Conservation (phyloP, 352 stramenopile species). For the Globisporangium spiculum region DNA sequence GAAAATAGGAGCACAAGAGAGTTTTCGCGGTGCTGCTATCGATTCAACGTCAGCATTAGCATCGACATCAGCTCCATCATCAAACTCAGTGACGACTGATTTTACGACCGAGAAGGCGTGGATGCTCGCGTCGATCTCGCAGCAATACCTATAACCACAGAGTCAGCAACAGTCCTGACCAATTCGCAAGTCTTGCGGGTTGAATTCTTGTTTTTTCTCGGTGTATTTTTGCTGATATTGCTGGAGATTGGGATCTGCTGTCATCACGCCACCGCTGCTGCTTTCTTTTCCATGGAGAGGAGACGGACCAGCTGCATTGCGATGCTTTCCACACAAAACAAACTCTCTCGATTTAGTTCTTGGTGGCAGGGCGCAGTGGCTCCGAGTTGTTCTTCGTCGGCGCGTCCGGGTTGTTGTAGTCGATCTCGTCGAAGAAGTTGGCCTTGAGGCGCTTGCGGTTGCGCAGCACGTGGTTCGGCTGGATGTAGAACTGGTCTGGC, state of each 20-base stretch:
- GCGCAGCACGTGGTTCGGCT: conserved; percentile 70
- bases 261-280: not conserved
- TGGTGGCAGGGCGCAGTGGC: conserved; percentile 51
- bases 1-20: not conserved
- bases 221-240: not conserved
- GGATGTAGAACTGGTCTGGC: conserved; percentile 83
- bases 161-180: not conserved
- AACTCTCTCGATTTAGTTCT: conserved; percentile 47
- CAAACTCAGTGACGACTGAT: not conserved
- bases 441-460: conserved; percentile 49
- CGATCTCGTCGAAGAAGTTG: conserved; percentile 67
- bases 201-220: conserved; percentile 11
- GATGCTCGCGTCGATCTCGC: conserved; percentile 37
- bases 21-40: not conserved
- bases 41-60: not conserved
- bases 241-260: not conserved
- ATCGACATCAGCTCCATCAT: not conserved
- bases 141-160: conserved; percentile 25
- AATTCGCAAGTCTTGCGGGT: conserved; percentile 4
- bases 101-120: conserved; percentile 34
- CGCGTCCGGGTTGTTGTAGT: conserved; percentile 81
- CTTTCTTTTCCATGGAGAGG: not conserved
- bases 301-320: not conserved
- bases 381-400: conserved; percentile 37
- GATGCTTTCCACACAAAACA: not conserved